phyloP scores from a whole-genome alignment of 139 green algal genomes.

The Micractinium sp. region DNA sequence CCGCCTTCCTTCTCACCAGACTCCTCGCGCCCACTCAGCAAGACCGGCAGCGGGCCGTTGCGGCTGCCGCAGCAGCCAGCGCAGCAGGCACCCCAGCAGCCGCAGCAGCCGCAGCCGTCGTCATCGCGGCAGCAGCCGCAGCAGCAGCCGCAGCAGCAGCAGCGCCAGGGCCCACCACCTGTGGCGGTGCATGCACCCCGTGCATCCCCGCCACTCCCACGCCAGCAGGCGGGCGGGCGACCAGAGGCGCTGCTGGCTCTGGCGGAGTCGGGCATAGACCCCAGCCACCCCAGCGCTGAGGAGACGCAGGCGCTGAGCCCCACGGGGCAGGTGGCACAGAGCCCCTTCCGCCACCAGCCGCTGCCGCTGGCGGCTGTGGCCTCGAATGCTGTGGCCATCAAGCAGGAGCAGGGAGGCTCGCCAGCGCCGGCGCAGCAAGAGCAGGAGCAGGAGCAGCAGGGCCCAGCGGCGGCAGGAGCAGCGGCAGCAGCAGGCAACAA shows the following conservation, averaged over 20 bases:
- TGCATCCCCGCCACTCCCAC: neutral
- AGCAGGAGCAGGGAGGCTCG: slow-evolving; percentile 7
- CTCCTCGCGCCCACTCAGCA: neutral
- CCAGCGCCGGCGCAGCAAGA: neutral
- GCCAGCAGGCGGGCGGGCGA: neutral
- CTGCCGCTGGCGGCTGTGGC: neutral
- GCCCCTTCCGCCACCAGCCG: neutral
- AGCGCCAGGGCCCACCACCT: neutral
- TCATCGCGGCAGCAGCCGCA: neutral
- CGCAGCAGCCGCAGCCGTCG: neutral
- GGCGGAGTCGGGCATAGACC: neutral
- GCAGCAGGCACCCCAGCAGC: neutral
- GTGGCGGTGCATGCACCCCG: neutral
- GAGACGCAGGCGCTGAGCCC: slow-evolving; percentile 12
- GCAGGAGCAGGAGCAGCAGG: neutral
- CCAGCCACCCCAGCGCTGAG: slow-evolving; percentile 1
- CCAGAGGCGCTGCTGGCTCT: neutral
- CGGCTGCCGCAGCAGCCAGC: neutral
- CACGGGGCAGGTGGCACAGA: slow-evolving; percentile 22
- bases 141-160: neutral
- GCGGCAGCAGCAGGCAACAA: neutral
- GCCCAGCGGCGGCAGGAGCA: neutral
- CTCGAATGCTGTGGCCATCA: neutral
- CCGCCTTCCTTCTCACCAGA: neutral
- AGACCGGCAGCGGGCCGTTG: neutral